These are phyloP conservation scores for Fomitopsis betulina DNA, from an alignment of 1,284 basidiomycete species.

Conservation along the genomic window DNA sequence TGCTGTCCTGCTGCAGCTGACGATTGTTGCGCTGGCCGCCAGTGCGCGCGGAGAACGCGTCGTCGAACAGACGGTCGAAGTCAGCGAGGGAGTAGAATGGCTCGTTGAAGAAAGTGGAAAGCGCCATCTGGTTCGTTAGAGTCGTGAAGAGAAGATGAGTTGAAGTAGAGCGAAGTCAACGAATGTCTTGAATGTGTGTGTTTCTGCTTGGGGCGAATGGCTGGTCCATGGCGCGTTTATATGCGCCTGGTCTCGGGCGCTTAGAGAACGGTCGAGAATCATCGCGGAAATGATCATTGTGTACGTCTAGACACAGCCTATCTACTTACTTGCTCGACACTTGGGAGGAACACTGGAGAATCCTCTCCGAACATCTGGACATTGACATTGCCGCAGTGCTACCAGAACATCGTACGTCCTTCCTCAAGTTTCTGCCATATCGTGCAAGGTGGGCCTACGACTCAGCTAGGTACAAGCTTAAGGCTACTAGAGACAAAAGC, in stretches of 20 bases:
- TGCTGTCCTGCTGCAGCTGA: slow-evolving; percentile 12
- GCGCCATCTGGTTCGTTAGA: slow-evolving; percentile 17
- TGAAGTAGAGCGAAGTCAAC: not conserved
- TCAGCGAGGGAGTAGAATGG: slow-evolving; percentile 39
- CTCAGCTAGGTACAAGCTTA: too few relatives aligned
- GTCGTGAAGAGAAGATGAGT: not conserved
- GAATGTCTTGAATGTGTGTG: not conserved
- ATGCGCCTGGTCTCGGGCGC: not conserved
- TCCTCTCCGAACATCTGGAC: too few relatives aligned
- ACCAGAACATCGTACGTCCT: too few relatives aligned
- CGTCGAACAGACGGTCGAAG: slow-evolving; percentile 47
- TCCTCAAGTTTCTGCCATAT: too few relatives aligned
- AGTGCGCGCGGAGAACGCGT: slow-evolving; percentile 32
- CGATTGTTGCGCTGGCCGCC: not conserved
- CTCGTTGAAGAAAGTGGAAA: slow-evolving; percentile 36
- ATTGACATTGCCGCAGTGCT: too few relatives aligned
- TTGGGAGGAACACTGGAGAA: too few relatives aligned
- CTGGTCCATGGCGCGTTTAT: not conserved
- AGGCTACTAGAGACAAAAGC: too few relatives aligned
- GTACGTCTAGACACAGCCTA: too few relatives aligned
- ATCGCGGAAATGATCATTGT: not conserved
- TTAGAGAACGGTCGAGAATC: not conserved
- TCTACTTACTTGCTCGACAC: too few relatives aligned
- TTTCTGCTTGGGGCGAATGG: not conserved
- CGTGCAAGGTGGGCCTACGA: too few relatives aligned